A percentile compares a stretch with the other conserved stretches of the same genome.
Evolutionary conservation across 202 grass and related monocot species (phyloP).

Genomic region (Zizania palustris): DNA sequence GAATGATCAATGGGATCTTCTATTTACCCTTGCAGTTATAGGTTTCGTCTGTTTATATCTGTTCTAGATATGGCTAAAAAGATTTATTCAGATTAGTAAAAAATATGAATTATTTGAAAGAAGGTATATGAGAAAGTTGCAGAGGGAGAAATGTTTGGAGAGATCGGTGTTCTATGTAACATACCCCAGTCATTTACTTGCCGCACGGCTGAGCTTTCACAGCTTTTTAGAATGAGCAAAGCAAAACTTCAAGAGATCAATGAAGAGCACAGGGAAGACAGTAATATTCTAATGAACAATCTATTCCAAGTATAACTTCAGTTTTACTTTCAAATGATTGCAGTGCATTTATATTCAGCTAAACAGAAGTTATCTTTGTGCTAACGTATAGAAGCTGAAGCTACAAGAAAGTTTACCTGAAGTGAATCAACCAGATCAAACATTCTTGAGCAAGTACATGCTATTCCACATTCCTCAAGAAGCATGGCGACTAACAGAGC

Average conservation of each 20-base stretch:
- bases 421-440: constrained; percentile 44
- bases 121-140: constrained; percentile 49
- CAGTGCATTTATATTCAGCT: constrained; percentile 1
- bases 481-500: constrained; percentile 20
- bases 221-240: constrained; percentile 66
- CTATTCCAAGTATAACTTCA: constrained; percentile 59
- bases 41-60: constrained; percentile 2
- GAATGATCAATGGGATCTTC: too few relatives aligned
- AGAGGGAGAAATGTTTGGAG: constrained; percentile 63
- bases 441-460: constrained; percentile 43
- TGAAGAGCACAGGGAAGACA: constrained; percentile 57
- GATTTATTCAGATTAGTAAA: constrained; percentile 28
- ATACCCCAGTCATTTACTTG: constrained; percentile 65
- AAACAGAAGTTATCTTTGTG: constrained; percentile 34
- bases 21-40: too few relatives aligned
- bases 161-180: constrained; percentile 57
- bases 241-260: constrained; percentile 53
- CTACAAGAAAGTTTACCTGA: constrained; percentile 54
- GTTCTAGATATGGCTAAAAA: not conserved
- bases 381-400: constrained; percentile 54
- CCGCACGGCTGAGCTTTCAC: constrained; percentile 54
- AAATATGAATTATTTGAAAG: constrained; percentile 38
- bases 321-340: not conserved
- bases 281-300: constrained; percentile 61
- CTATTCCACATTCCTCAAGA: constrained; percentile 41